These are phyloP conservation scores for Nepenthes mirabilis DNA, from an alignment of 148 eudicot genomes.

Conservation along the genomic window DNA sequence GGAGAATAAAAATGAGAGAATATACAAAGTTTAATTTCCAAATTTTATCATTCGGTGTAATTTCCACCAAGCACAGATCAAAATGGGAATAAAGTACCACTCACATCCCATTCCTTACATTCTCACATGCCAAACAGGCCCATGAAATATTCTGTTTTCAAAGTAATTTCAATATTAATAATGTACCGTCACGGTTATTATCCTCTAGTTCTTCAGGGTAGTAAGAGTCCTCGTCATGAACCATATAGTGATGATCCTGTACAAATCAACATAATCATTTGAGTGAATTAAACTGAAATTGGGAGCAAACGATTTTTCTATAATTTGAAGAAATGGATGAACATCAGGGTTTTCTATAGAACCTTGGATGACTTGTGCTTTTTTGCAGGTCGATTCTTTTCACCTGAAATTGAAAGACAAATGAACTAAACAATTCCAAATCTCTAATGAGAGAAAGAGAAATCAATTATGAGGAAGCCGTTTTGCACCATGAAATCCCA, in stretches of 20 bases:
- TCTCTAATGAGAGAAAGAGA: not conserved
- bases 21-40: too few species aligned
- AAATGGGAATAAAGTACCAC: too few species aligned
- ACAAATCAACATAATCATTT: constrained; percentile 1
- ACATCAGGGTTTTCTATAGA: not conserved
- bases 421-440: not conserved
- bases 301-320: not conserved
- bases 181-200: constrained; percentile 29
- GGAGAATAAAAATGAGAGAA: too few species aligned
- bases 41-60: too few species aligned
- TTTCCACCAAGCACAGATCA: too few species aligned
- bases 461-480: not conserved
- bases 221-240: constrained; percentile 33
- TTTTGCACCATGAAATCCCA: constrained; percentile 18
- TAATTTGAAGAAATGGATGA: not conserved
- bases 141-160: too few species aligned
- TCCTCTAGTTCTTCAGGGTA: constrained; percentile 41
- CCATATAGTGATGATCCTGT: constrained; percentile 34
- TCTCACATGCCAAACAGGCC: too few species aligned
- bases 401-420: constrained; percentile 12
- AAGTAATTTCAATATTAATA: not conserved
- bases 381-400: constrained; percentile 24
- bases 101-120: too few species aligned
- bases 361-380: constrained; percentile 32
- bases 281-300: not conserved